Evolutionary conservation across 495 filamentous ascomycete genomes (phyloP), one percentile per base, ranked within the genome.

Genomic region (Hypoxylon fragiforme): DNA sequence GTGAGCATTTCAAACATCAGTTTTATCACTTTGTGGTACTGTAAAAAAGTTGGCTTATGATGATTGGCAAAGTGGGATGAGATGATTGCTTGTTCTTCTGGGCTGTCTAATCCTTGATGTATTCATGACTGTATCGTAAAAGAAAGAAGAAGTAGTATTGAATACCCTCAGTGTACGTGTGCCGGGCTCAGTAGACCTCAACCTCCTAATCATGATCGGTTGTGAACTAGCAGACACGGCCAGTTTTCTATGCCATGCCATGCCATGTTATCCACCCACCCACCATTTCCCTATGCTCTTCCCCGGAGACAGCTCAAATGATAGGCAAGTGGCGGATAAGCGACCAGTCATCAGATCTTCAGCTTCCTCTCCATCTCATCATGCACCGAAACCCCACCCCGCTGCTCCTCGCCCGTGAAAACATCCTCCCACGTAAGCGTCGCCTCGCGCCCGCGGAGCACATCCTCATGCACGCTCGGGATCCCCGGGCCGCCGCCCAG

Each of bases 291-390:
- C n/a, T n/a, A n/a, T n/a, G n/a, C n/a, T n/a, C n/a, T n/a, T n/a
- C n/a, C n/a, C 26, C 5, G 26, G 5, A 30, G 9, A 28, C 9
- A 28, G 31, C 5, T 34, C 12, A 7, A 5, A 16, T 14, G 13
- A 37, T 18, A 16, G 13, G 2, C 13, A 3, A 37, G 14, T 3
- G 18, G 13, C 34, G 31, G 3, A 5, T 3, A 34, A 39, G n/a
- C 32, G 16, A 13, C 21, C 32, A 24, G 5, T 13, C 2, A 1
- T 64, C 51, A 75, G 11, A 79, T 78, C 73, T 74, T 79, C 70
- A 95, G 68, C 76, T 88, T 86, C 73, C 83, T 79, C 85, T 97
- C 92, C 86, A 97, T 92, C 83, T 97, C 92, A 54, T 87, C 84
- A 52, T 96, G 91, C 68, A 96, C 85, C 43, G 83, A 72, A 22